Base-by-base conservation (phyloP, 495 filamentous ascomycete genomes). In the Penicillium longicatenatum region DNA sequence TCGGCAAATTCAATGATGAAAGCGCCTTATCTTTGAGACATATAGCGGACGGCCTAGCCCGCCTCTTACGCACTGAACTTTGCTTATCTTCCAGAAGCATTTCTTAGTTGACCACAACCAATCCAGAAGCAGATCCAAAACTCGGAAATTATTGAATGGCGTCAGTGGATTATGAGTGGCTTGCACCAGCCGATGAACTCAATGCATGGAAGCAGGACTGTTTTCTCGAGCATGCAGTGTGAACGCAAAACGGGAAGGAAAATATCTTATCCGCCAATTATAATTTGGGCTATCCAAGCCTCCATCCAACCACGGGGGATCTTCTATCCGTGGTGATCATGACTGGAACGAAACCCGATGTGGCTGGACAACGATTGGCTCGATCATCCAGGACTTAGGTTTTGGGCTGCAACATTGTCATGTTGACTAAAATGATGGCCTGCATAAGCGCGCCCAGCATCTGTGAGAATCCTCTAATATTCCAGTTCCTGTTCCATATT, bases 361-460 rank as follows among this genome's bases (percentile, higher is more conserved):
- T 41, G 42, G 16, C 20, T 10, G 6, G n/a, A 14, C 12, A 21
- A 22, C 37, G 12, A 63, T 64, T 58, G 61, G 61, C 20, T 21
- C 50, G 58, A 64, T 56, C 51, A 26, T 6, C 7, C 33, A 37
- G 9, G 4, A 30, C 39, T 51, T 49, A 55, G 41, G 51, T 43
- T 61, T 64, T 30, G n/a, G 62, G 55, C 46, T 57, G 62, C 55
- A 42, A 58, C 58, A 64, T 58, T 45, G 47, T 31, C 43, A 31
- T 31, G 10, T 42, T 33, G 30, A 53, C 53, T 49, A 45, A 48
- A 55, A 26, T 49, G 58, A 58, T 61, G 54, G 58, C 52, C 58
- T 61, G 62, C 62, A 64, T 64, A 64, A 64, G 62, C 57, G 58
- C 58, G 31, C 41, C 45, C 45, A 53, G 43, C 57, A 45, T 21